These are phyloP conservation scores for Dothiorella sarmentorum DNA, from an alignment of 2,329 filamentous ascomycete genomes.

Conservation along the genomic window DNA sequence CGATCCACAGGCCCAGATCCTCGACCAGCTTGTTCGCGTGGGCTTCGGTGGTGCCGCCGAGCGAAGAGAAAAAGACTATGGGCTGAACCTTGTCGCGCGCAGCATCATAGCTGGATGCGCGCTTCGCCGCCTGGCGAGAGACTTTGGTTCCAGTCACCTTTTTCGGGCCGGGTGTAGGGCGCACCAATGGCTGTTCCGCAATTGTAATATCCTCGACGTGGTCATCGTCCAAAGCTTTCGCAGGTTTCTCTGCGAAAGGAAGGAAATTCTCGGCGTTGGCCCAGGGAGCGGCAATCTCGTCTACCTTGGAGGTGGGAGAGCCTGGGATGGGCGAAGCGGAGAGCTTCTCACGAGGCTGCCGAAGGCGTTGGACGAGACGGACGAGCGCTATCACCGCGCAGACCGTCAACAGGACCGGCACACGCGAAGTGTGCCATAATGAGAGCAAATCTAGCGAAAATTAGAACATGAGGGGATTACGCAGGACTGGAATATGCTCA, in stretches of 20 bases:
- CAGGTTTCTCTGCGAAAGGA: constrained; percentile 16
- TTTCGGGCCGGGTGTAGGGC: constrained; percentile 34
- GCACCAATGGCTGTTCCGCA: constrained; percentile 24
- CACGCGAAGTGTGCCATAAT: constrained; percentile 37
- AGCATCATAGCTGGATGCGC: constrained; percentile 26
- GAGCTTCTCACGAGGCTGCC: constrained; percentile 29
- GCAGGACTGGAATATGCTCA: neutral
- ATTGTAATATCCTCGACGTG: constrained; percentile 30
- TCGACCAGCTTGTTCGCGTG: constrained; percentile 63
- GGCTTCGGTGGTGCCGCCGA: constrained; percentile 79
- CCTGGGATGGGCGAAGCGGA: constrained; percentile 31
- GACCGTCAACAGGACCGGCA: constrained; percentile 32
- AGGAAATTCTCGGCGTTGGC: constrained; percentile 33
- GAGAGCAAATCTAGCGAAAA: constrained; percentile 30
- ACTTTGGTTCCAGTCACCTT: constrained; percentile 36
- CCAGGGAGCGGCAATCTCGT: constrained; percentile 35
- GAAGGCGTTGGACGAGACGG: constrained; percentile 28
- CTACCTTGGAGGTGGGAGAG: constrained; percentile 27
- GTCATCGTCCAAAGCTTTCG: constrained; percentile 23
- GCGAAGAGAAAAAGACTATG: constrained; percentile 82
- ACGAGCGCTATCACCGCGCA: constrained; percentile 30
- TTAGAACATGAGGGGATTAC: neutral
- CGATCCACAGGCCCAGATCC: constrained; percentile 47
- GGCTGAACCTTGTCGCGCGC: constrained; percentile 58
- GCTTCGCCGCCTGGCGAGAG: constrained; percentile 25